Base-by-base conservation (phyloP, 345 rosid species). In the Eucalyptus polyanthemos region DNA sequence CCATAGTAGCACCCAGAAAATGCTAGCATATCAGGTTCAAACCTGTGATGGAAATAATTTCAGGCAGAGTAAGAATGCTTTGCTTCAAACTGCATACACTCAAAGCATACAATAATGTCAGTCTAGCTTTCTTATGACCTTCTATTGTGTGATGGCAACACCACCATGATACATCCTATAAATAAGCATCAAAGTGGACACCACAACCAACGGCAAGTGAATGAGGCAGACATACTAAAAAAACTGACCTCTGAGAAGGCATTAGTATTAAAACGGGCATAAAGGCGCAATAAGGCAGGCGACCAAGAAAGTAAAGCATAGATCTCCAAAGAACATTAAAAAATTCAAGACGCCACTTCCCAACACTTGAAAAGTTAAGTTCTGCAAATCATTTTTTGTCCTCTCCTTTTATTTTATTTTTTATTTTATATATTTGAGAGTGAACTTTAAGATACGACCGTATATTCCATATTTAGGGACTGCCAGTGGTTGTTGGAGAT, bases 1-100 rank as follows among this genome's bases (percentile, higher is more conserved):
- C 99, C 99, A 92, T 90, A 98, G 92, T 97, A 97, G 91, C 99
- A 98, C 89, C 99, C 99, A 88, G 99, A 98, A 93, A 98, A 98
- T 47, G 99, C 99, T 87, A 98, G 95, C 99, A 97, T 98, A 92
- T 98, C 99, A 89, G 99, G 97, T 93, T 98, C 99, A 93, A 98
- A 98, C 93, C 99, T 98, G 94, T 50, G 88, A 76, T 6, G 51
- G 67, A 89, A 37, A 72, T 21, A 86, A 54, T 86, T 86, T 86
- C 27, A 9, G 88, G 56, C 51, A 49, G 19, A 27, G 16, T 88
- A 44, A 86, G 54, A 67, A 65, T 88, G 47, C 50, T n/a, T 86
- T 47, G n/a, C 29, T 86, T 51, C 65, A 89, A 86, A 76, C 47
- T 76, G 29, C 6, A 76, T 37, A 76, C 44, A 76, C 85, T 76